phyloP scores from a whole-genome alignment of 176 grass and related monocot species.

The Guadua angustifolia region DNA sequence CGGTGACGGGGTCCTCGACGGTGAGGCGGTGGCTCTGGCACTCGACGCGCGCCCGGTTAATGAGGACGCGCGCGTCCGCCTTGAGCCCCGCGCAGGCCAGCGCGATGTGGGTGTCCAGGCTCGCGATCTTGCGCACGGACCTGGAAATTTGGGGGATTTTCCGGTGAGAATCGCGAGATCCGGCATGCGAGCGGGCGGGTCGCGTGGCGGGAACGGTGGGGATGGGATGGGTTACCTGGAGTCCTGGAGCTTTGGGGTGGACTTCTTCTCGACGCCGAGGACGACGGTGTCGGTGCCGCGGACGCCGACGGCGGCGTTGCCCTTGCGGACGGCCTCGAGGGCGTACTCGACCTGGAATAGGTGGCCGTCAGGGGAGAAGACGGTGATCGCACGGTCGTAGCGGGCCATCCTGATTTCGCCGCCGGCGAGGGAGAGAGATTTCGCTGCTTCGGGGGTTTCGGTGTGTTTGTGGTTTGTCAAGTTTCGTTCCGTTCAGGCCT shows the following conservation, averaged over 20 bases:
- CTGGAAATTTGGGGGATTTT: constrained; percentile 33
- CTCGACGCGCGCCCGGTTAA: constrained; percentile 86
- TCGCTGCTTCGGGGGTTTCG: neutral
- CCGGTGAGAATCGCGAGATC: constrained; percentile 37
- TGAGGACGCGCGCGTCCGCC: constrained; percentile 84
- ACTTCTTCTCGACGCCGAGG: constrained; percentile 99
- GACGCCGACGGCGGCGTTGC: constrained; percentile 95
- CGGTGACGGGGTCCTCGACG: constrained; percentile 82
- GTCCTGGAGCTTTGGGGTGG: constrained; percentile 95
- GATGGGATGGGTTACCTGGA: constrained; percentile 61
- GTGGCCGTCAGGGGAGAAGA: constrained; percentile 97
- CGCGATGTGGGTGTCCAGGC: constrained; percentile 84
- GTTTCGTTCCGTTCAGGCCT: neutral
- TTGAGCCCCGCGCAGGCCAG: constrained; percentile 94
- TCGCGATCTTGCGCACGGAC: constrained; percentile 90
- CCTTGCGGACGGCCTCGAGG: constrained; percentile 97
- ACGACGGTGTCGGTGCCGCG: constrained; percentile 94
- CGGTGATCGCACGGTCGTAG: constrained; percentile 98
- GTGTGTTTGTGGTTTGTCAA: neutral
- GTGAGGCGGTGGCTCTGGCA: constrained; percentile 95
- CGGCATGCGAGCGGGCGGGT: neutral
- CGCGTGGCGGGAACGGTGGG: neutral
- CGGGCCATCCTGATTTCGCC: constrained; percentile 65
- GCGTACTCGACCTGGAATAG: constrained; percentile 99
- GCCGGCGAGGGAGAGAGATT: neutral